These are phyloP conservation scores for Conringia planisiliqua DNA, from an alignment of 345 rosid species.

Conservation along the genomic window DNA sequence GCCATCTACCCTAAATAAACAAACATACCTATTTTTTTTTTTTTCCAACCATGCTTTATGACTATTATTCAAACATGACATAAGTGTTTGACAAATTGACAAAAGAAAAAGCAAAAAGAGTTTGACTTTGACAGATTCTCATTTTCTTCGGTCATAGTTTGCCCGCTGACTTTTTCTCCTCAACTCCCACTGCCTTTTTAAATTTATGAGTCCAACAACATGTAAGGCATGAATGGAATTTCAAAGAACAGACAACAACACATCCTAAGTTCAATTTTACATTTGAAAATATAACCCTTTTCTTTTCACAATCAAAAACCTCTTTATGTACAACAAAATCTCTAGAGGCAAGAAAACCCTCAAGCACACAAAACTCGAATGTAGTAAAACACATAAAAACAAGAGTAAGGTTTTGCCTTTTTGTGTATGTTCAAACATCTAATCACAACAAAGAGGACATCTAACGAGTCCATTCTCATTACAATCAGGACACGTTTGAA, in stretches of 20 bases:
- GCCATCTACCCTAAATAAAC: background rate
- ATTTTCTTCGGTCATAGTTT: conserved; percentile 17
- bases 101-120: background rate
- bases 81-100: conserved; percentile 2
- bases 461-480: conserved; percentile 90
- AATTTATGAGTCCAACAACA: background rate
- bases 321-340: conserved; percentile 25
- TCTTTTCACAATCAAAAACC: conserved; percentile 6
- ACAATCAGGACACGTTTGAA: conserved; percentile 82
- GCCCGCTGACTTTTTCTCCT: background rate
- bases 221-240: background rate
- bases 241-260: conserved; percentile 13
- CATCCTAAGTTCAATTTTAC: background rate
- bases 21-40: background rate
- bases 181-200: background rate
- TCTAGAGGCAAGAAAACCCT: conserved; percentile 6
- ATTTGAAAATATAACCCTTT: background rate
- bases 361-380: background rate
- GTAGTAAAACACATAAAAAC: background rate
- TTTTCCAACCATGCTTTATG: background rate
- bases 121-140: background rate
- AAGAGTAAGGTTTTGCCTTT: background rate
- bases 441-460: conserved; percentile 69
- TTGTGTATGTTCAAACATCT: conserved; percentile 12
- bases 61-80: background rate